phyloP scores from a whole-genome alignment of 2,329 filamentous ascomycete species.

The Botrytis sinoallii region DNA sequence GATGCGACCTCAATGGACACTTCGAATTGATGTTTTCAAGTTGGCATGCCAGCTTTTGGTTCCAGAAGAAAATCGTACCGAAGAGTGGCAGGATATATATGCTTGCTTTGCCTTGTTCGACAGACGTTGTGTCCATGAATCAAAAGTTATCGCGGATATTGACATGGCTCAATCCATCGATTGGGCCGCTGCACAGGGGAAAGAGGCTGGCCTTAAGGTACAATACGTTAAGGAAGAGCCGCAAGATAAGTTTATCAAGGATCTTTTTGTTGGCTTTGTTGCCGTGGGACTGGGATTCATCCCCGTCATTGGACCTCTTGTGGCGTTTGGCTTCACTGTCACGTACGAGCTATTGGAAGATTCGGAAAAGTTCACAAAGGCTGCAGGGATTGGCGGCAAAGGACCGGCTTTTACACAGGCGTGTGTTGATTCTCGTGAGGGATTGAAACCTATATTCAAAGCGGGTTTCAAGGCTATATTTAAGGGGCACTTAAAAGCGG shows the following conservation, averaged over 20 bases:
- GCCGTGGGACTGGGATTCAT: constrained; percentile 5
- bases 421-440: constrained; percentile 5
- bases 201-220: not conserved
- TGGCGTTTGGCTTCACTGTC: not conserved
- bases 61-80: not conserved
- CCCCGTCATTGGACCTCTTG: not conserved
- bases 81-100: not conserved
- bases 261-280: not conserved
- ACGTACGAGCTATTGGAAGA: not conserved
- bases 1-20: constrained; percentile 6
- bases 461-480: not conserved
- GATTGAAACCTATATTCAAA: too few species aligned
- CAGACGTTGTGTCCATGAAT: not conserved
- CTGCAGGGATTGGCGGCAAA: not conserved
- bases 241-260: not conserved
- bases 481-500: not conserved
- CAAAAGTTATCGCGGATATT: not conserved
- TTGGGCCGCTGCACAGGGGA: not conserved
- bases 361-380: constrained; percentile 12
- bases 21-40: constrained; percentile 5
- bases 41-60: constrained; percentile 4
- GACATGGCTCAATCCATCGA: not conserved
- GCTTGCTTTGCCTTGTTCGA: not conserved
- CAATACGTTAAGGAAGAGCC: not conserved
- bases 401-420: constrained; percentile 8